phyloP scores from a whole-genome alignment of 73 alveolate species.

The Uronychia setigera region DNA sequence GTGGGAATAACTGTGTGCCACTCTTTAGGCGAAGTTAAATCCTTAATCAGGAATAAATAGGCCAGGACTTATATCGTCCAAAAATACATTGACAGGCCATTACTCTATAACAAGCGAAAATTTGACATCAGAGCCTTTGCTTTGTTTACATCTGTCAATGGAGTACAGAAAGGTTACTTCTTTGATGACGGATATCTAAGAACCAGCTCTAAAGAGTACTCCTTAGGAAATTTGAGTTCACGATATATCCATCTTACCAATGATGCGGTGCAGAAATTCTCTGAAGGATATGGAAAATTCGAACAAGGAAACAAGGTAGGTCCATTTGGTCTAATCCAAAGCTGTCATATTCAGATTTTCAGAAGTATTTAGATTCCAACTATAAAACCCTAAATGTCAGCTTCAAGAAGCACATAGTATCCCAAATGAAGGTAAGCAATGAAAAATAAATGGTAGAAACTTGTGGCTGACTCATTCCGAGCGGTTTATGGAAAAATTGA shows the following conservation, averaged over 20 bases:
- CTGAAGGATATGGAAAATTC: constrained; percentile 69
- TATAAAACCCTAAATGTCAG: not conserved
- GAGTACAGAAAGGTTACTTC: constrained; percentile 66
- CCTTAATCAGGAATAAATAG: constrained; percentile 29
- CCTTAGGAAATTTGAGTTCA: constrained; percentile 42
- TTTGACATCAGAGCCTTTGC: constrained; percentile 88
- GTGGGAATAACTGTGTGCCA: constrained; percentile 63
- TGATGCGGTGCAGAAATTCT: constrained; percentile 84
- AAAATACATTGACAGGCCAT: constrained; percentile 83
- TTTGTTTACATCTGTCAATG: constrained; percentile 57
- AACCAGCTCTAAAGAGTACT: constrained; percentile 70
- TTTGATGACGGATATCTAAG: constrained; percentile 86
- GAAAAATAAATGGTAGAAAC: constrained; percentile 7
- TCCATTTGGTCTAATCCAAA: not conserved
- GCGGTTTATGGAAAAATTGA: constrained; percentile 66
- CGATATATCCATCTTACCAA: constrained; percentile 83
- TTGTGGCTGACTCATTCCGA: constrained; percentile 32
- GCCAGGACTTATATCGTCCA: constrained; percentile 66
- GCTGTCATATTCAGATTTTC: constrained; percentile 74
- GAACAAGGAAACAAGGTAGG: constrained; percentile 84
- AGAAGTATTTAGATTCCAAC: constrained; percentile 53
- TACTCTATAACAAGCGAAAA: constrained; percentile 72
- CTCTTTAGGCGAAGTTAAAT: constrained; percentile 29
- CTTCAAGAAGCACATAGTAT: constrained; percentile 45
- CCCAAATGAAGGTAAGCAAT: constrained; percentile 35